Conservation (phyloP, 1,284 basidiomycete genomes). For the Sporisorium graminicola region DNA sequence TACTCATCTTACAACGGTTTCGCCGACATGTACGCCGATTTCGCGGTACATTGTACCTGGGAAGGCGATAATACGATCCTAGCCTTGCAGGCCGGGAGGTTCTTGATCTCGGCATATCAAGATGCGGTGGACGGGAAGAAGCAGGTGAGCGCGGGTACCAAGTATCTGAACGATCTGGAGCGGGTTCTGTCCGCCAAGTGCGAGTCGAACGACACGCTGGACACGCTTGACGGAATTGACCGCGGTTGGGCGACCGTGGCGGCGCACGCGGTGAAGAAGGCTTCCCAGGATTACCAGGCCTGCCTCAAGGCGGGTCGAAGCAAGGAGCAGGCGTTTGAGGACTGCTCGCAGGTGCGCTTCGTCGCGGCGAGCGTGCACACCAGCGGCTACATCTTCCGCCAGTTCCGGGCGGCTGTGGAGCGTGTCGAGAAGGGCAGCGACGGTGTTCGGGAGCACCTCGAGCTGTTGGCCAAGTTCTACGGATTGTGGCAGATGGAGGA, state of each 20-base stretch:
- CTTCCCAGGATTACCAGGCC: slow-evolving; percentile 72
- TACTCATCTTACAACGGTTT: slow-evolving; percentile 75
- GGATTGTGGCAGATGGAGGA: slow-evolving; percentile 75
- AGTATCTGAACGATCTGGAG: slow-evolving; percentile 72
- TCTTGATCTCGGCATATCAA: slow-evolving; percentile 73
- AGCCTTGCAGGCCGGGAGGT: slow-evolving; percentile 73
- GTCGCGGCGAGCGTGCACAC: slow-evolving; percentile 73
- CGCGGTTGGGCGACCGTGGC: slow-evolving; percentile 73
- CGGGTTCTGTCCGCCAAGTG: slow-evolving; percentile 71
- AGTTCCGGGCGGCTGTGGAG: slow-evolving; percentile 67
- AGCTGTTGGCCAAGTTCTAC: slow-evolving; percentile 63
- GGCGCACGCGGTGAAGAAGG: slow-evolving; percentile 74
- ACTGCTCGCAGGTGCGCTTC: slow-evolving; percentile 74
- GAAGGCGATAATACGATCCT: slow-evolving; percentile 75
- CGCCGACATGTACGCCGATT: slow-evolving; percentile 73
- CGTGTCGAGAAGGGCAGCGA: slow-evolving; percentile 55
- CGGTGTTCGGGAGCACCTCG: slow-evolving; percentile 62
- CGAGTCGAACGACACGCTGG: slow-evolving; percentile 68
- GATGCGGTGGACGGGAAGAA: slow-evolving; percentile 72
- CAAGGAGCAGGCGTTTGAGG: slow-evolving; percentile 74
- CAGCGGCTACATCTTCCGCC: slow-evolving; percentile 69
- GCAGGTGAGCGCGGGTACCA: slow-evolving; percentile 69
- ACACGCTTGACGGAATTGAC: slow-evolving; percentile 73
- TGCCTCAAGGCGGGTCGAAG: slow-evolving; percentile 71
- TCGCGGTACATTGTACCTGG: slow-evolving; percentile 72